phyloP scores from a whole-genome alignment of 2,329 filamentous ascomycete species.

The Microascus cirrosus region DNA sequence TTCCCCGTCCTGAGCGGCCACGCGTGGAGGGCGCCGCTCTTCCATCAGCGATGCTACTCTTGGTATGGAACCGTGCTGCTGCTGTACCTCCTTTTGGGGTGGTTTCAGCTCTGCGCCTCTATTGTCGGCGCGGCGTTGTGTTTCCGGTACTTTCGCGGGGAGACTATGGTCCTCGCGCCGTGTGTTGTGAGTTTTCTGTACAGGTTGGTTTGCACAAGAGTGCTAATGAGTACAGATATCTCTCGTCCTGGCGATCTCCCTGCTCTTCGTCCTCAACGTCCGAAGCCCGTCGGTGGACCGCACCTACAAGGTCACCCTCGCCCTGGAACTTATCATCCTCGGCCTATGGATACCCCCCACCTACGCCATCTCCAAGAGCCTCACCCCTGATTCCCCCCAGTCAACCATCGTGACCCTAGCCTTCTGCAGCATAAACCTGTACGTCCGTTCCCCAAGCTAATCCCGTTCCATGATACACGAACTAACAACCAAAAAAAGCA shows the following conservation, averaged over 20 bases:
- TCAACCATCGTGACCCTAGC: constrained; percentile 18
- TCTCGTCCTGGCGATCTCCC: constrained; percentile 24
- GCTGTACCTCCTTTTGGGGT: constrained; percentile 24
- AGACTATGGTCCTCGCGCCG: constrained; percentile 19
- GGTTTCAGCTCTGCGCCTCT: constrained; percentile 23
- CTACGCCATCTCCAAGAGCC: constrained; percentile 13
- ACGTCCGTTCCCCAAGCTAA: constrained; percentile 10
- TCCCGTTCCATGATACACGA: background rate
- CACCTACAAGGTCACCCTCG: constrained; percentile 25
- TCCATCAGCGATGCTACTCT: constrained; percentile 26
- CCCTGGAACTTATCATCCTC: constrained; percentile 19
- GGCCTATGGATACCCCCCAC: constrained; percentile 15
- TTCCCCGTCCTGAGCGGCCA: constrained; percentile 20
- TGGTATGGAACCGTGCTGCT: constrained; percentile 24
- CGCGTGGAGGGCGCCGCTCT: constrained; percentile 23
- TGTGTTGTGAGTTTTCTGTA: constrained; percentile 18
- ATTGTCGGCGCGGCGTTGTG: constrained; percentile 23
- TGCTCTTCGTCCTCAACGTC: constrained; percentile 19
- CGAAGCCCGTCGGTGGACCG: constrained; percentile 19
- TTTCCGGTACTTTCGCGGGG: constrained; percentile 22
- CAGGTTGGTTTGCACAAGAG: background rate
- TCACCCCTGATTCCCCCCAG: constrained; percentile 5
- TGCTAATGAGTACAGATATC: constrained; percentile 14
- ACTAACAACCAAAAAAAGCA: constrained; percentile 11
- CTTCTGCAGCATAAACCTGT: constrained; percentile 26